phyloP scores from a whole-genome alignment of 2,329 filamentous ascomycete genomes.

The Fusarium beomiforme region DNA sequence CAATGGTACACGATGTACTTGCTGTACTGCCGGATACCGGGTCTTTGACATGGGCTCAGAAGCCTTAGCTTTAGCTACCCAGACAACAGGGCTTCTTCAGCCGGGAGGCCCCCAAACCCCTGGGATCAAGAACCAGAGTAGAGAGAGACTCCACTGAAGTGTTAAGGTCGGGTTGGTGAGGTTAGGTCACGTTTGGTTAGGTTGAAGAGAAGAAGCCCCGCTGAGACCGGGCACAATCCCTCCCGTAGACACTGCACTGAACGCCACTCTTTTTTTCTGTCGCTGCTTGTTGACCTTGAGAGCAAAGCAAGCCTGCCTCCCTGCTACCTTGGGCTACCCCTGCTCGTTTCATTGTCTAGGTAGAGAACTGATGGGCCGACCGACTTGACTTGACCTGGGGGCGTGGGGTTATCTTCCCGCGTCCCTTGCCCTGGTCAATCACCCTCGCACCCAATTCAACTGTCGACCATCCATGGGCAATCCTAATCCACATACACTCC shows the following conservation, averaged over 20 bases:
- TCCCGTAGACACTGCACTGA: constrained; percentile 10
- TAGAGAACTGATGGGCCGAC: constrained; percentile 2
- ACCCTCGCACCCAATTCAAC: not conserved
- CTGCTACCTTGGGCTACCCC: constrained; percentile 11
- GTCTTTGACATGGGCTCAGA: constrained; percentile 22
- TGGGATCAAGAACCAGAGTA: not conserved
- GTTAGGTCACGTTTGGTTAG: constrained; percentile 3
- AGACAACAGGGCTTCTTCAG: constrained; percentile 29
- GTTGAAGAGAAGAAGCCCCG: constrained; percentile 20
- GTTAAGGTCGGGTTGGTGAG: constrained; percentile 19
- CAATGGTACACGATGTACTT: not conserved
- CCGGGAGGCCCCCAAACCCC: constrained; percentile 20
- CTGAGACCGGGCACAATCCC: constrained; percentile 34
- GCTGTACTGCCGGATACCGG: constrained; percentile 3
- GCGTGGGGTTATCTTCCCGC: constrained; percentile 35
- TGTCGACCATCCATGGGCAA: not conserved
- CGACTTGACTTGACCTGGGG: constrained; percentile 1
- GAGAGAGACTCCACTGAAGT: constrained; percentile 19
- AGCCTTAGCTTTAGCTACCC: constrained; percentile 21
- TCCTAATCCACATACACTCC: constrained; percentile 5
- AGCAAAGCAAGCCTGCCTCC: constrained; percentile 9
- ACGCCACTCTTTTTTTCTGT: constrained; percentile 21
- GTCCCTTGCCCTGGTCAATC: constrained; percentile 25
- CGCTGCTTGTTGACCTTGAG: constrained; percentile 8
- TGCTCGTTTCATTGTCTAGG: constrained; percentile 18